phyloP scores from a whole-genome alignment of 2,329 filamentous ascomycete species.

The Epichloe sp. region DNA sequence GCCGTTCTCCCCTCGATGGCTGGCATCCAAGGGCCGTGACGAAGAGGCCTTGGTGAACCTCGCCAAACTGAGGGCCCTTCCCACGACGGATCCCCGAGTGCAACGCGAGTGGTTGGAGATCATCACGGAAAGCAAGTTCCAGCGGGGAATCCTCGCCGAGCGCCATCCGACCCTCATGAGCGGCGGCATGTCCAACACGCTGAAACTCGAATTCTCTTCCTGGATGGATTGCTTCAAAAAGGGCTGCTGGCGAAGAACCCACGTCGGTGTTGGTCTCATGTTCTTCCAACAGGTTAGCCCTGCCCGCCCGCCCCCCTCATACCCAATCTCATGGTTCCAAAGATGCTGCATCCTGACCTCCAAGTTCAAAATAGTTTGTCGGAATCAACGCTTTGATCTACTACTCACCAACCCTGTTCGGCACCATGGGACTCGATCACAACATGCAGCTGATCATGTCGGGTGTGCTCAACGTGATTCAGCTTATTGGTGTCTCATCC shows the following conservation, averaged over 20 bases:
- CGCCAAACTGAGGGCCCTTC: conserved; percentile 12
- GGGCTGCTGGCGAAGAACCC: conserved; percentile 31
- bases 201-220: conserved; percentile 33
- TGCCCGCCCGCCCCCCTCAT: background rate
- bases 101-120: conserved; percentile 15
- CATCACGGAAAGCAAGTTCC: conserved; percentile 13
- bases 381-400: conserved; percentile 36
- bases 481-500: conserved; percentile 24
- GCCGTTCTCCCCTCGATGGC: conserved; percentile 17
- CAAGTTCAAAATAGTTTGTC: conserved; percentile 8
- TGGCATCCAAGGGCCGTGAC: conserved; percentile 13
- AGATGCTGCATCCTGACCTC: background rate
- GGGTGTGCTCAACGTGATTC: conserved; percentile 18
- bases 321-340: no score
- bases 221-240: conserved; percentile 37
- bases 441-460: conserved; percentile 20
- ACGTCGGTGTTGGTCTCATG: conserved; percentile 36
- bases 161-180: conserved; percentile 22
- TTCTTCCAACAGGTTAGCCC: conserved; percentile 42
- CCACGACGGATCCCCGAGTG: conserved; percentile 10
- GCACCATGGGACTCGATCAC: conserved; percentile 33
- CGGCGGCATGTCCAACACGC: conserved; percentile 17
- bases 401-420: conserved; percentile 46
- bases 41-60: conserved; percentile 13
- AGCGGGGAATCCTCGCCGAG: conserved; percentile 16